Conservation (phyloP, 257 asterid genomes). For the Vinca minor region DNA sequence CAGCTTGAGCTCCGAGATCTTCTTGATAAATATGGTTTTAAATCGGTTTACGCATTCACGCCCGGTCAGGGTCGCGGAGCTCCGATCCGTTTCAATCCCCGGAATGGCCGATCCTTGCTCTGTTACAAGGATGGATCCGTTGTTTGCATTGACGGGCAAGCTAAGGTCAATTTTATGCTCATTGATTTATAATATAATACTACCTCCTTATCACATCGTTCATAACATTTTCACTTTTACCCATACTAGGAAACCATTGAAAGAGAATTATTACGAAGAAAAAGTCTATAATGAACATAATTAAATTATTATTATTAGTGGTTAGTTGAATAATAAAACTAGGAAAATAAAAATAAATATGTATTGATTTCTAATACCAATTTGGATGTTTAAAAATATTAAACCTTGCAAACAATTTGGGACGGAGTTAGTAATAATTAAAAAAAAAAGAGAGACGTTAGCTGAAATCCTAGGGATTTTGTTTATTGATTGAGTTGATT, state of each 20-base stretch:
- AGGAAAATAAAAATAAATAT: not conserved
- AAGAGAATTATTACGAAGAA: too few species aligned
- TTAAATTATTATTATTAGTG: too few species aligned
- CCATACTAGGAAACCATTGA: too few species aligned
- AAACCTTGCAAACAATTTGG: too few species aligned
- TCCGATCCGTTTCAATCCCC: slow-evolving; percentile 63
- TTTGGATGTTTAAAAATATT: too few species aligned
- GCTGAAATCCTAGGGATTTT: not conserved
- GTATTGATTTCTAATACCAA: too few species aligned
- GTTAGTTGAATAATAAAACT: not conserved
- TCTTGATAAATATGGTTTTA: slow-evolving; percentile 58
- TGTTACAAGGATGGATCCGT: slow-evolving; percentile 57
- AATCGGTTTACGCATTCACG: slow-evolving; percentile 49
- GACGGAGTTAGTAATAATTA: too few species aligned
- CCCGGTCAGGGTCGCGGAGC: slow-evolving; percentile 63
- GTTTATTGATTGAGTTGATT: not conserved
- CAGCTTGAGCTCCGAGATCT: slow-evolving; percentile 76
- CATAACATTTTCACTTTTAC: too few species aligned
- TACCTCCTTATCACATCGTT: too few species aligned
- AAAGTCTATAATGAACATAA: too few species aligned
- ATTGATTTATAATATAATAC: too few species aligned
- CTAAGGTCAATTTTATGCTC: slow-evolving; percentile 35
- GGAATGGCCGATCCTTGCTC: slow-evolving; percentile 64
- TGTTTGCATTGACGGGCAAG: slow-evolving; percentile 68
- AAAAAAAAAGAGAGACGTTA: not conserved